Evolutionary conservation across 306 rosid genomes (phyloP).

Genomic region (Aeschynomene evenia): DNA sequence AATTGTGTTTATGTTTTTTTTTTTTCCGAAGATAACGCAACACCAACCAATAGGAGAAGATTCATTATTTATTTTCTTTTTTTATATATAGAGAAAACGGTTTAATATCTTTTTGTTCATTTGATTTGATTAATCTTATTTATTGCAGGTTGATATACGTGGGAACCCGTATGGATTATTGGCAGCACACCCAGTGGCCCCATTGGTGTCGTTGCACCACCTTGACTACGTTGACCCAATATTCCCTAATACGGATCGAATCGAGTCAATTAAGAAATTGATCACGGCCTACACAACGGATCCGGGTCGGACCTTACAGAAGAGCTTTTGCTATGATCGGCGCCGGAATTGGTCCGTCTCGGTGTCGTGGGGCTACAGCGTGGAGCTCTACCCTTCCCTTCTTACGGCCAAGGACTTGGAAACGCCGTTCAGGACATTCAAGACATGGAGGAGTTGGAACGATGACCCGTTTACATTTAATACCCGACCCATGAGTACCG

Average conservation of each 20-base stretch:
- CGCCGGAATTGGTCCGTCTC: slow-evolving; percentile 65
- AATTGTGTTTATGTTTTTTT: no score
- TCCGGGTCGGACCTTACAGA: slow-evolving; percentile 64
- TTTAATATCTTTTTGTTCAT: no score
- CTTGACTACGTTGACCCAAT: slow-evolving; percentile 54
- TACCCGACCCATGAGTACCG: slow-evolving; percentile 39
- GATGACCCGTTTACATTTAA: slow-evolving; percentile 50
- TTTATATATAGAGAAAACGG: no score
- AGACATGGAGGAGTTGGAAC: slow-evolving; percentile 47
- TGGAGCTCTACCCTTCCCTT: slow-evolving; percentile 54
- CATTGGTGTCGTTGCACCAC: slow-evolving; percentile 77
- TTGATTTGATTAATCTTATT: background rate
- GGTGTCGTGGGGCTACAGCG: slow-evolving; percentile 69
- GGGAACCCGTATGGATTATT: slow-evolving; percentile 64
- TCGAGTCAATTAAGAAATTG: slow-evolving; percentile 35
- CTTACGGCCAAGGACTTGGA: slow-evolving; percentile 47
- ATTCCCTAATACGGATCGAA: slow-evolving; percentile 43
- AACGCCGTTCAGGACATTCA: slow-evolving; percentile 45
- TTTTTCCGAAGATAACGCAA: no score
- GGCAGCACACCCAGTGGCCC: slow-evolving; percentile 73
- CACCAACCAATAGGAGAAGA: no score
- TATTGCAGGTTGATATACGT: slow-evolving; percentile 55
- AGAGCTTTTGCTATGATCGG: slow-evolving; percentile 52
- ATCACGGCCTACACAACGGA: slow-evolving; percentile 32
- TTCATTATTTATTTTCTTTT: no score